A percentile compares a stretch with the other conserved stretches of the same genome.
Conservation (phyloP, 2,329 filamentous ascomycete genomes). For the Cyphellophora europaea region DNA sequence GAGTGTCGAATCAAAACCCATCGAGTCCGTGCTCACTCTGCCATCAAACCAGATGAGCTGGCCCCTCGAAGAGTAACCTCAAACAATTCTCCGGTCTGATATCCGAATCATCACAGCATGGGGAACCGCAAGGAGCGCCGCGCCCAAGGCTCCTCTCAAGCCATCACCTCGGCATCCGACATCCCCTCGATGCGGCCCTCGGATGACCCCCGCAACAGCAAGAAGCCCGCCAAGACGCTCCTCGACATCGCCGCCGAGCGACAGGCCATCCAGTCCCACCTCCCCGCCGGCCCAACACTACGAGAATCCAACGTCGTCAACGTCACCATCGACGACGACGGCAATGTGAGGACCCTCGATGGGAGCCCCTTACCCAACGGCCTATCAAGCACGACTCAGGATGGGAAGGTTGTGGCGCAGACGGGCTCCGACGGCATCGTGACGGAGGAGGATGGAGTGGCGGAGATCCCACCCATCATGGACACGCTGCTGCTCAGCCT, state of each 20-base stretch:
- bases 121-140: constrained; percentile 17
- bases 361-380: background rate
- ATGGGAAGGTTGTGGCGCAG: background rate
- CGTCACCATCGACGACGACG: constrained; percentile 14
- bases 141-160: constrained; percentile 7
- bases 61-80: too few species aligned
- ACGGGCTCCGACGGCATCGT: background rate
- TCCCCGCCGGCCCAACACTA: constrained; percentile 8
- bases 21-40: too few species aligned
- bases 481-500: constrained; percentile 35
- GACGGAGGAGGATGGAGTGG: background rate
- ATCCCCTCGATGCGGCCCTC: constrained; percentile 11
- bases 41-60: too few species aligned
- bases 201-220: constrained; percentile 5
- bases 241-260: constrained; percentile 36
- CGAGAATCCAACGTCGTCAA: constrained; percentile 14
- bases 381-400: background rate
- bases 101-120: too few species aligned
- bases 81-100: too few species aligned
- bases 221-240: constrained; percentile 26
- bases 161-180: constrained; percentile 11
- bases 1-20: too few species aligned
- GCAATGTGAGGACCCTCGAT: constrained; percentile 7
- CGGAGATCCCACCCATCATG: constrained; percentile 24
- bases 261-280: constrained; percentile 19